These are phyloP conservation scores for Excoecaria agallocha DNA, from an alignment of 345 rosid species.

Conservation along the genomic window DNA sequence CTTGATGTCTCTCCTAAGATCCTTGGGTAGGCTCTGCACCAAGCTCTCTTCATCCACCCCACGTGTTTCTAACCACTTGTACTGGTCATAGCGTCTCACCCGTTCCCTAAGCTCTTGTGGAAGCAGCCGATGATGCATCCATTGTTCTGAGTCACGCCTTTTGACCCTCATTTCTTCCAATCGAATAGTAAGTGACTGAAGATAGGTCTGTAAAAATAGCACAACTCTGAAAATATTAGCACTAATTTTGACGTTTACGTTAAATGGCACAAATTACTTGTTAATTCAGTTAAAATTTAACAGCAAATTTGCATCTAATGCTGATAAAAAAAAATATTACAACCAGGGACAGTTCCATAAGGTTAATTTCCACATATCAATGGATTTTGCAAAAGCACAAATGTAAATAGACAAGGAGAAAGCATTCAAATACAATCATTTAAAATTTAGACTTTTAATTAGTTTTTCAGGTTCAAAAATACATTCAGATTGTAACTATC, in stretches of 20 bases:
- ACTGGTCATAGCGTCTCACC: slow-evolving; percentile 67
- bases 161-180: slow-evolving; percentile 94
- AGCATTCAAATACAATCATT: not conserved
- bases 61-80: slow-evolving; percentile 74
- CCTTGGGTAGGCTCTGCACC: slow-evolving; percentile 78
- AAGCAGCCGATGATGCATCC: slow-evolving; percentile 96
- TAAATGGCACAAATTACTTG: not conserved
- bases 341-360: not conserved
- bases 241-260: not conserved
- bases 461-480: not conserved
- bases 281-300: not conserved
- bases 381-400: not conserved
- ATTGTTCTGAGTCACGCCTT: slow-evolving; percentile 84
- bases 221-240: slow-evolving; percentile 11
- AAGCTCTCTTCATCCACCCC: slow-evolving; percentile 74
- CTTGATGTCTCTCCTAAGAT: slow-evolving; percentile 83
- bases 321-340: not conserved
- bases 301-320: not conserved
- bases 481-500: not conserved
- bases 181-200: slow-evolving; percentile 71
- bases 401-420: not conserved
- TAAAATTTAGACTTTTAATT: not conserved
- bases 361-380: not conserved
- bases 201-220: slow-evolving; percentile 61
- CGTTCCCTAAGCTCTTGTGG: slow-evolving; percentile 66